These are phyloP conservation scores for Neofusicoccum parvum DNA, from an alignment of 2,329 filamentous ascomycete genomes.

Conservation along the genomic window DNA sequence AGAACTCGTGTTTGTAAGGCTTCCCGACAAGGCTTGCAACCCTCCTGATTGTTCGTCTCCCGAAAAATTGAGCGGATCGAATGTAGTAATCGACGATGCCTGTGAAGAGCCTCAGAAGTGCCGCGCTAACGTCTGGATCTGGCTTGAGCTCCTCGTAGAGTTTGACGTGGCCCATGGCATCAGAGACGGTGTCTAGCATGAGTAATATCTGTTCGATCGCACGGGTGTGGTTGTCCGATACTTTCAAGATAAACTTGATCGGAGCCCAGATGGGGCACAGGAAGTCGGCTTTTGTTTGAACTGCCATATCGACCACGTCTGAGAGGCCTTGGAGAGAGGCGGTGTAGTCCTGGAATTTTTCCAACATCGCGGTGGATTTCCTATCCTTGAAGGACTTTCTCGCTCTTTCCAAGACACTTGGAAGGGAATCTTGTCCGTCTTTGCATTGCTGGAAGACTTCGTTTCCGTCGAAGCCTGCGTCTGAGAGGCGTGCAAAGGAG, in stretches of 20 bases:
- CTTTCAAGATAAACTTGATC: conserved; percentile 12
- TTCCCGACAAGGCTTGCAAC: background rate
- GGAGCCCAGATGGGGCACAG: conserved; percentile 15
- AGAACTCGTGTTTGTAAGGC: background rate
- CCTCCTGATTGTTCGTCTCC: background rate
- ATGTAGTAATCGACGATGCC: conserved; percentile 3
- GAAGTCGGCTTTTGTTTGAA: conserved; percentile 9
- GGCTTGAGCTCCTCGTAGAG: background rate
- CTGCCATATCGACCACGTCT: background rate
- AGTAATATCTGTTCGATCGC: background rate
- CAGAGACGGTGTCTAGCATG: background rate
- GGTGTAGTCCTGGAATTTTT: background rate
- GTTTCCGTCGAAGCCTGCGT: background rate
- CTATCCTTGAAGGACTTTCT: background rate
- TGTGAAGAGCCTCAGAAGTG: conserved; percentile 1
- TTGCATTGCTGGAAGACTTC: conserved; percentile 12
- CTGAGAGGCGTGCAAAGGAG: background rate
- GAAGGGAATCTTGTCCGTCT: background rate
- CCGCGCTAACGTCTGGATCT: background rate
- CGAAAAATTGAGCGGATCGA: background rate
- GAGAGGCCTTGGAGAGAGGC: conserved; percentile 7
- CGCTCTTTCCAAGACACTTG: background rate
- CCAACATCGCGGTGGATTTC: background rate
- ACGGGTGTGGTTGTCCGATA: background rate
- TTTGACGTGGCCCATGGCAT: background rate